A percentile compares a stretch with the other conserved stretches of the same genome.
These are phyloP conservation scores for Brachypodium distachyon DNA, from an alignment of 202 grass and related monocot genomes.

Conservation along the genomic window DNA sequence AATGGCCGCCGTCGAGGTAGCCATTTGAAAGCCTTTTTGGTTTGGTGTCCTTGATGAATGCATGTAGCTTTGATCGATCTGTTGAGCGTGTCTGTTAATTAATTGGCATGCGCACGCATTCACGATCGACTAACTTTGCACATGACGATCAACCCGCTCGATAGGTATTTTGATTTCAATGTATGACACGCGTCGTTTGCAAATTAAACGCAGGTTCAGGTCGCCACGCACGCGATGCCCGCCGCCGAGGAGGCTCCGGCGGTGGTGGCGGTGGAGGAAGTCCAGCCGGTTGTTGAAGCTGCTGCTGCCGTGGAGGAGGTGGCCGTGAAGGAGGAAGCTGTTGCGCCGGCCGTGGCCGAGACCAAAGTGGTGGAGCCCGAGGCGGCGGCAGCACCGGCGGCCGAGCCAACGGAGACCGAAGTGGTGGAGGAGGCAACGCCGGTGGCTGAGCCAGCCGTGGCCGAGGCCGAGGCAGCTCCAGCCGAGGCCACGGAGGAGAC, in stretches of 20 bases:
- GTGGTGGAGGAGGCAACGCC: too few species aligned
- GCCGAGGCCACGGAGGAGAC: slow-evolving; percentile 17
- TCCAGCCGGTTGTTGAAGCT: background rate
- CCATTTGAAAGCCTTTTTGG: background rate
- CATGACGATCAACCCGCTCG: background rate
- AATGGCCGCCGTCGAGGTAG: slow-evolving; percentile 77
- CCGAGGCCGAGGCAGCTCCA: background rate
- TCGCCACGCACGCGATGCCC: slow-evolving; percentile 6
- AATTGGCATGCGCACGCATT: too few species aligned
- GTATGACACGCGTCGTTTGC: background rate
- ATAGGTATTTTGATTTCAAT: background rate
- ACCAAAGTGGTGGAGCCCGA: background rate
- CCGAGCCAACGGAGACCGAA: background rate
- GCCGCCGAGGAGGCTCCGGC: slow-evolving; percentile 35
- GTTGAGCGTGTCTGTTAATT: too few species aligned
- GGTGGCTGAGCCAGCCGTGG: background rate
- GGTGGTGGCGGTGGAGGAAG: background rate
- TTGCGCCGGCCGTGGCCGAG: background rate
- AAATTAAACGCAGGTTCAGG: slow-evolving; percentile 38
- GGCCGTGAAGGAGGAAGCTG: slow-evolving; percentile 26
- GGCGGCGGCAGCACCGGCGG: background rate
- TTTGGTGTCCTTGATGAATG: background rate
- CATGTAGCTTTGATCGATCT: background rate
- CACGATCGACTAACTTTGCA: background rate
- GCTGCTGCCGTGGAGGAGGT: too few species aligned